Evolutionary conservation across 2,329 filamentous ascomycete species (phyloP).

Genomic region (Cylindrodendrum hubeiense): DNA sequence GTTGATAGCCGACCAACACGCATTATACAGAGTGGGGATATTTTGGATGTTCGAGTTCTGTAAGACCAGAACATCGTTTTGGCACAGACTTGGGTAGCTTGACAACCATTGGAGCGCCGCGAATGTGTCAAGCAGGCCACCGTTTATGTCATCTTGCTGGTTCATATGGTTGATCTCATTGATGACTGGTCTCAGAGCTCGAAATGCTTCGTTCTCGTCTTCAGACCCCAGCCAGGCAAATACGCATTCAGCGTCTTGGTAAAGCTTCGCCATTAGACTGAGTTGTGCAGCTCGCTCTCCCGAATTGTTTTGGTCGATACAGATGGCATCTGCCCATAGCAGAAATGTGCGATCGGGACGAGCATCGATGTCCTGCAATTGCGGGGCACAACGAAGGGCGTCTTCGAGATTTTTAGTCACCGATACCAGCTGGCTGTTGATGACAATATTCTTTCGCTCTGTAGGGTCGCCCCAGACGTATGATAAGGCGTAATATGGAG

Average conservation of each 20-base stretch:
- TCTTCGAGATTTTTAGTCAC: not conserved
- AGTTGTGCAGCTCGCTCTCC: not conserved
- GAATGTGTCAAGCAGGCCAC: not conserved
- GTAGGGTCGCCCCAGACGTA: not conserved
- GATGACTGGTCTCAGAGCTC: not conserved
- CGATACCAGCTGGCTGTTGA: not conserved
- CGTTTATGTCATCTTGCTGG: not conserved
- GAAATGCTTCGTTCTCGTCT: slow-evolving; percentile 6
- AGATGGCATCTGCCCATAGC: slow-evolving; percentile 8
- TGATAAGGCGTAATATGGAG: not conserved
- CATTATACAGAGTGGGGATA: not conserved
- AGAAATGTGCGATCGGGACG: not conserved
- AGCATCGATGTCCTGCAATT: not conserved
- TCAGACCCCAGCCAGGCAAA: slow-evolving; percentile 6
- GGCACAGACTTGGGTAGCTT: not conserved
- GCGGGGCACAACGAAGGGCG: not conserved
- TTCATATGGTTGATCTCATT: not conserved
- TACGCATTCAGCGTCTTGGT: slow-evolving; percentile 3
- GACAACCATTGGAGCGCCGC: not conserved
- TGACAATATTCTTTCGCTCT: not conserved
- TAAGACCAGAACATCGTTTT: not conserved
- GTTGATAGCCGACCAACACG: slow-evolving; percentile 9
- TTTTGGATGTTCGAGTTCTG: not conserved
- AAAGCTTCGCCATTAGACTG: slow-evolving; percentile 3
- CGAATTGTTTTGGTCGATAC: not conserved